Evolutionary conservation across 768 basidiomycete genomes (phyloP).

Genomic region (Zangia roseola): DNA sequence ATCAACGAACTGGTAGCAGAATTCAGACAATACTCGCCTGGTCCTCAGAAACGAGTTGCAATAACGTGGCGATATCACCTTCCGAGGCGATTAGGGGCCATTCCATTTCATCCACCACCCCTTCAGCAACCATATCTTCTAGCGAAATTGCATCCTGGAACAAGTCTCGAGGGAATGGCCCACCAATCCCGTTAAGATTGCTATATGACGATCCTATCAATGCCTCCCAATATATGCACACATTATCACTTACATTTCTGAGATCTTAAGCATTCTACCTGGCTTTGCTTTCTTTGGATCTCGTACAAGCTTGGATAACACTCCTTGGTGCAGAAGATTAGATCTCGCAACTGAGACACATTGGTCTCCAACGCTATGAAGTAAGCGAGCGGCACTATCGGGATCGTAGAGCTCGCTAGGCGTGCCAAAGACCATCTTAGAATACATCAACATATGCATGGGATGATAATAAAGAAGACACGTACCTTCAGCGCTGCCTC

Average conservation of each 20-base stretch:
- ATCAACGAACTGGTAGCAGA: neutral
- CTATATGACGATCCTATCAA: conserved; percentile 34
- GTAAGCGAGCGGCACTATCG: conserved; percentile 53
- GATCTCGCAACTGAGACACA: conserved; percentile 54
- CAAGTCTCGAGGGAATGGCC: conserved; percentile 59
- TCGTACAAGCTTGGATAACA: conserved; percentile 64
- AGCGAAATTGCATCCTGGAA: conserved; percentile 70
- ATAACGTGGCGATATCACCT: conserved; percentile 74
- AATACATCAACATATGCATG: conserved; percentile 1
- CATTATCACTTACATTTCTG: conserved; percentile 51
- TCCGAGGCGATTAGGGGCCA: conserved; percentile 82
- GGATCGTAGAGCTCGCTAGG: conserved; percentile 67
- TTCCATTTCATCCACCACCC: conserved; percentile 58
- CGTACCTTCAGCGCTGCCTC: conserved; percentile 72
- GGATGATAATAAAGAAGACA: neutral
- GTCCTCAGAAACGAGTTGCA: conserved; percentile 80
- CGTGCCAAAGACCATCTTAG: conserved; percentile 75
- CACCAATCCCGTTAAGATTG: conserved; percentile 66
- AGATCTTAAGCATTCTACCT: conserved; percentile 74
- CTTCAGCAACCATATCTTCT: conserved; percentile 51
- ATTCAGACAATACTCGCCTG: conserved; percentile 52
- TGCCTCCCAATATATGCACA: neutral
- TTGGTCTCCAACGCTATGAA: conserved; percentile 56
- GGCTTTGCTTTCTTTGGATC: conserved; percentile 64
- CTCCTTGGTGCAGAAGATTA: conserved; percentile 59